Percentiles rank a stretch among this genome's conserved stretches.
Evolutionary conservation across 371 early-diverging fungal genomes (phyloP).

Genomic region (Apophysomyces elegans): DNA sequence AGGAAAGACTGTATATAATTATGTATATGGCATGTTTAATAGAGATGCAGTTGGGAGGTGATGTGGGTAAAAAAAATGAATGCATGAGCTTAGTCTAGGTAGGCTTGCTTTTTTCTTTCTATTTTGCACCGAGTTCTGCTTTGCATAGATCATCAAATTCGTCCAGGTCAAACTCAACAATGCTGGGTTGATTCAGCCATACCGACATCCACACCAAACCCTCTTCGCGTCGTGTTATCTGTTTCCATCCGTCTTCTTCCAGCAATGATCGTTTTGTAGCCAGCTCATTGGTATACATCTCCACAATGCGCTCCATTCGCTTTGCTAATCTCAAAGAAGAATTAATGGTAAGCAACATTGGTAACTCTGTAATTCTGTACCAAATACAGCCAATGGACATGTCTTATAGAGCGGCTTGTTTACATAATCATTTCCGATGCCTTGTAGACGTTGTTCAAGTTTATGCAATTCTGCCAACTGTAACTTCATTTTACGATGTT

Average conservation of each 20-base stretch:
- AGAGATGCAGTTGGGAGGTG: no score
- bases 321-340: slow-evolving; percentile 17
- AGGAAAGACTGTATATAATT: no score
- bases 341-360: neutral
- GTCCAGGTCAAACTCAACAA: slow-evolving; percentile 24
- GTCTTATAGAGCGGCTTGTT: slow-evolving; percentile 34
- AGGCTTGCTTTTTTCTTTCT: no score
- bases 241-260: slow-evolving; percentile 25
- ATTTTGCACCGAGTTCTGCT: slow-evolving; percentile 13
- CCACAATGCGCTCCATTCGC: slow-evolving; percentile 23
- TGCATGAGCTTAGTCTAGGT: no score
- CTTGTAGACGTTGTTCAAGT: slow-evolving; percentile 21
- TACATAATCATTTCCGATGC: slow-evolving; percentile 20
- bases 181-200: slow-evolving; percentile 48
- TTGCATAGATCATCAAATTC: slow-evolving; percentile 43
- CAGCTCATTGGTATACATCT: slow-evolving; percentile 40
- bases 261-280: slow-evolving; percentile 27
- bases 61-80: no score
- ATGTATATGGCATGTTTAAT: no score
- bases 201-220: slow-evolving; percentile 41
- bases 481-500: slow-evolving; percentile 41
- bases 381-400: slow-evolving; percentile 37
- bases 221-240: slow-evolving; percentile 35
- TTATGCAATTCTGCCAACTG: slow-evolving; percentile 25
- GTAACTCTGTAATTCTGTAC: slow-evolving; percentile 18